These are phyloP conservation scores for Ambrosia artemisiifolia DNA, from an alignment of 129 eudicot species.

Conservation along the genomic window DNA sequence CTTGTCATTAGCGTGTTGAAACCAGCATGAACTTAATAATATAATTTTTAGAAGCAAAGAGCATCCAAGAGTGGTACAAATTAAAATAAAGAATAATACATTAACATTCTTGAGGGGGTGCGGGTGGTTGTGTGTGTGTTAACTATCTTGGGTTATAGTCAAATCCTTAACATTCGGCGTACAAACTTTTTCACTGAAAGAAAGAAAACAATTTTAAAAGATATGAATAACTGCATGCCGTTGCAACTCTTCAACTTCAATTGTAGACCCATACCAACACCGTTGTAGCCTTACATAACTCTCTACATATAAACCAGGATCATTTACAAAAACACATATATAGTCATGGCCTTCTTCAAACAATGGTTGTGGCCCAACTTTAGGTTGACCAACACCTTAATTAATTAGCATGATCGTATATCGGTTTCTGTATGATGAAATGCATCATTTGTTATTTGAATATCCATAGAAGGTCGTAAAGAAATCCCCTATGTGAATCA, in stretches of 20 bases:
- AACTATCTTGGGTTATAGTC: too few species aligned
- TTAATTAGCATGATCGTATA: conserved; percentile 20
- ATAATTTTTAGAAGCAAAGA: too few species aligned
- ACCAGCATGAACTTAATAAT: too few species aligned
- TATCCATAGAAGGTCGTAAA: too few species aligned
- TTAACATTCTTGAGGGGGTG: too few species aligned
- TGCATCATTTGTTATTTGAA: too few species aligned
- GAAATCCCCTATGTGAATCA: conserved; percentile 43
- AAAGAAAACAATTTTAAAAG: neutral
- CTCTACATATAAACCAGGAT: conserved; percentile 35
- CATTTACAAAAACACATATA: conserved; percentile 46
- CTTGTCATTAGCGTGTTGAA: too few species aligned
- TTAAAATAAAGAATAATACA: too few species aligned
- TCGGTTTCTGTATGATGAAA: conserved; percentile 13
- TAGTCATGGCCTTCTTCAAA: conserved; percentile 59
- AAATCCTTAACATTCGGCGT: neutral
- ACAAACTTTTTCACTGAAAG: neutral
- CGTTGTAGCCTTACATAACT: conserved; percentile 43
- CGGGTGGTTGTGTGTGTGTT: too few species aligned
- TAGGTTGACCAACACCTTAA: conserved; percentile 15
- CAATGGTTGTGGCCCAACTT: conserved; percentile 1
- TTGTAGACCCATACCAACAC: conserved; percentile 74
- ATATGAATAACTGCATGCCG: too few species aligned
- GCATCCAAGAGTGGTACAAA: too few species aligned
- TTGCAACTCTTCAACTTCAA: conserved; percentile 75